A percentile compares a stretch with the other conserved stretches of the same genome.
Evolutionary conservation across 2,329 filamentous ascomycete genomes (phyloP).

Genomic region (Annulohypoxylon truncatum): DNA sequence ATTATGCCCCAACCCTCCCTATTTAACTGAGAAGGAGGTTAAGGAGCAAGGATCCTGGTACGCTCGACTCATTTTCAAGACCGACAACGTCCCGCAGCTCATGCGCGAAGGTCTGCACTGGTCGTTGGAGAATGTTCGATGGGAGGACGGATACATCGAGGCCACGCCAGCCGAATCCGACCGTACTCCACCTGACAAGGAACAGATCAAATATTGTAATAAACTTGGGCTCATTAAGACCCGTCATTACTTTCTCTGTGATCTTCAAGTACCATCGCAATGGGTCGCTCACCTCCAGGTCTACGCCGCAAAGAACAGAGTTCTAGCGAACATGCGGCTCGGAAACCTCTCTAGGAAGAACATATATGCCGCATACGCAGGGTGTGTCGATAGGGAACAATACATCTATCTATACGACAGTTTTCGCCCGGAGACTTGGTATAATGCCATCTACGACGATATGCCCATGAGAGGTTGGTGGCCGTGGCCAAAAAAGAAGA

Average conservation of each 20-base stretch:
- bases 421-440: neutral
- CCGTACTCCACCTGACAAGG: no score
- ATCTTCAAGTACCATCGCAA: neutral
- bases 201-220: neutral
- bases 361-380: neutral
- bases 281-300: conserved; percentile 7
- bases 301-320: neutral
- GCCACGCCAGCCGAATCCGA: neutral
- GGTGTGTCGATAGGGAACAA: neutral
- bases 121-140: neutral
- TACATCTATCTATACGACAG: neutral
- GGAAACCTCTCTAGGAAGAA: neutral
- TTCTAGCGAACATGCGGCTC: neutral
- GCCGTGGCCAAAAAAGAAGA: neutral
- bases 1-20: neutral
- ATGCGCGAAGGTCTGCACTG: conserved; percentile 8
- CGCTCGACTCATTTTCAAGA: neutral
- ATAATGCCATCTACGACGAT: conserved; percentile 1
- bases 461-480: conserved; percentile 3
- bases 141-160: conserved; percentile 2
- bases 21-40: neutral
- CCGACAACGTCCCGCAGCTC: neutral
- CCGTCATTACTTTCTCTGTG: neutral
- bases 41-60: neutral
- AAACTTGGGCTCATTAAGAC: neutral